phyloP scores from a whole-genome alignment of 2,329 filamentous ascomycete species.

The Trichoderma afroharzianum region DNA sequence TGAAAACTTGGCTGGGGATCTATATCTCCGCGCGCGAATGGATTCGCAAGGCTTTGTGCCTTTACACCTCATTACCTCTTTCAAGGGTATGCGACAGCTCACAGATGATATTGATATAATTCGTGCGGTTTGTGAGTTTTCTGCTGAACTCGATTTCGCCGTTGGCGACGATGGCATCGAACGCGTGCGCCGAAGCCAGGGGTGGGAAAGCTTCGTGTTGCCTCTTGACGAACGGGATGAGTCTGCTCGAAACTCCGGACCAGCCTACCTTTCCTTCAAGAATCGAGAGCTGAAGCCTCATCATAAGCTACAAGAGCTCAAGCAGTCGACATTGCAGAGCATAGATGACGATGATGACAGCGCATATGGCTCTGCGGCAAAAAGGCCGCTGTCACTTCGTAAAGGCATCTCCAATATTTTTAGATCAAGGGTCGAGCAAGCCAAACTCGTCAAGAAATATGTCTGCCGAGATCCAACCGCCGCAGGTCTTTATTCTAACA shows the following conservation, averaged over 20 bases:
- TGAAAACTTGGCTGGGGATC: constrained; percentile 91
- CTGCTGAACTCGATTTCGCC: constrained; percentile 69
- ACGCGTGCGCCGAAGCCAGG: constrained; percentile 68
- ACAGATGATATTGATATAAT: constrained; percentile 65
- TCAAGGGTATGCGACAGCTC: constrained; percentile 62
- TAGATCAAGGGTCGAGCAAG: too few relatives aligned
- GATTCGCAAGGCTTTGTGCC: constrained; percentile 91
- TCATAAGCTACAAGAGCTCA: background rate
- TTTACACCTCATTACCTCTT: constrained; percentile 71
- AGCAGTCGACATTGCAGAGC: background rate
- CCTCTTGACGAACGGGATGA: constrained; percentile 67
- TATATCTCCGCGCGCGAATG: constrained; percentile 86
- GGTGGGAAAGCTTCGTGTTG: constrained; percentile 79
- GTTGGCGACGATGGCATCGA: constrained; percentile 74
- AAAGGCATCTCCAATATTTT: too few relatives aligned
- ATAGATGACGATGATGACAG: background rate
- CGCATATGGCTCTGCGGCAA: too few relatives aligned
- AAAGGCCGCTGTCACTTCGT: too few relatives aligned
- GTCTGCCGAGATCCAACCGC: background rate
- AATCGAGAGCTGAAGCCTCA: constrained; percentile 24
- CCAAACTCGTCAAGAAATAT: background rate
- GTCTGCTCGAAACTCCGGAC: constrained; percentile 71
- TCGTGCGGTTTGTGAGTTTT: constrained; percentile 70
- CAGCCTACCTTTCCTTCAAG: constrained; percentile 39
- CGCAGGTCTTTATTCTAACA: background rate